These are phyloP conservation scores for Salvia rosmarinus DNA, from an alignment of 257 asterid species.

Conservation along the genomic window DNA sequence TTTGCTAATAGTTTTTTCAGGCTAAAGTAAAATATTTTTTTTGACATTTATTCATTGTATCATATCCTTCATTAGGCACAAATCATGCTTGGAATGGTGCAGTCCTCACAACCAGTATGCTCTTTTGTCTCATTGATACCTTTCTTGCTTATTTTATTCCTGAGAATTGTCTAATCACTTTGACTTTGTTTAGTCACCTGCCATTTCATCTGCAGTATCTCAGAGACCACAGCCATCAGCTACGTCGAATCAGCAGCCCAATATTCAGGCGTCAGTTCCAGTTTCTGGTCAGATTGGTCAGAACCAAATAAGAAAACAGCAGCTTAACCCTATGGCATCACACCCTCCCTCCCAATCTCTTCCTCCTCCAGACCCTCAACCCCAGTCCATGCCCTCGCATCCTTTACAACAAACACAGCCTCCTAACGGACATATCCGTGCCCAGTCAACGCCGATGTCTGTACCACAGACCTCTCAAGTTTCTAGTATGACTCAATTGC, in stretches of 20 bases:
- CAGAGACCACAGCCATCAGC: slow-evolving; percentile 61
- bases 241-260: slow-evolving; percentile 51
- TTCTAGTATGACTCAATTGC: slow-evolving; percentile 56
- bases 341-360: slow-evolving; percentile 49
- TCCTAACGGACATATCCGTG: slow-evolving; percentile 55
- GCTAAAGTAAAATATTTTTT: neutral
- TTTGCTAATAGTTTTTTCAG: slow-evolving; percentile 4
- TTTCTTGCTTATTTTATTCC: slow-evolving; percentile 29
- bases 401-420: slow-evolving; percentile 55
- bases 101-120: slow-evolving; percentile 76
- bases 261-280: slow-evolving; percentile 51
- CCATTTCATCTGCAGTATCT: slow-evolving; percentile 52
- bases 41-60: slow-evolving; percentile 30
- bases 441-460: slow-evolving; percentile 57
- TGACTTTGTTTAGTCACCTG: slow-evolving; percentile 48
- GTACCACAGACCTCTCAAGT: slow-evolving; percentile 62
- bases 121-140: slow-evolving; percentile 19
- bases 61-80: slow-evolving; percentile 65
- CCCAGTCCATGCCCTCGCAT: slow-evolving; percentile 59
- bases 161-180: slow-evolving; percentile 25
- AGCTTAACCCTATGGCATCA: slow-evolving; percentile 44
- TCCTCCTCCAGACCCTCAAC: slow-evolving; percentile 56
- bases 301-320: slow-evolving; percentile 71
- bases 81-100: slow-evolving; percentile 98
- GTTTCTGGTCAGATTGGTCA: slow-evolving; percentile 56